phyloP scores from a whole-genome alignment of 768 basidiomycete genomes.

The Sarcodon aspratus region DNA sequence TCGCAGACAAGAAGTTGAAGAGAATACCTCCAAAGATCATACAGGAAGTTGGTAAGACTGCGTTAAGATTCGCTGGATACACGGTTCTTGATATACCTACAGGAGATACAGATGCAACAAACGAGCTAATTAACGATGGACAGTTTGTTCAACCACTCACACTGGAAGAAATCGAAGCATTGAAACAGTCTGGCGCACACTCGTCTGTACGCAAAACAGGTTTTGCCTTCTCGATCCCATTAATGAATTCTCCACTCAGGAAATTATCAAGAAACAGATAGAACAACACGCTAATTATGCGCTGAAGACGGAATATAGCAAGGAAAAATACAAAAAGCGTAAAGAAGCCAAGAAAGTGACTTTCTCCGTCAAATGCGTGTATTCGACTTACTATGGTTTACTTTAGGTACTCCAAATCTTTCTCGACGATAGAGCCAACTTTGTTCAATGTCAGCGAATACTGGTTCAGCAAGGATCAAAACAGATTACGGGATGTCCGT shows the following conservation, averaged over 20 bases:
- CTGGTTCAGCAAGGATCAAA: slow-evolving; percentile 80
- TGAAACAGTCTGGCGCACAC: slow-evolving; percentile 76
- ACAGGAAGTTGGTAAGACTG: slow-evolving; percentile 67
- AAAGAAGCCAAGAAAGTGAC: slow-evolving; percentile 86
- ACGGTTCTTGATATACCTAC: slow-evolving; percentile 3
- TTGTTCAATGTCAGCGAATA: slow-evolving; percentile 81
- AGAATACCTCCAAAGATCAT: slow-evolving; percentile 50
- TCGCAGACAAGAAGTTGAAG: slow-evolving; percentile 58
- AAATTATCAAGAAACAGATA: slow-evolving; percentile 92
- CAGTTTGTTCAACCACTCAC: slow-evolving; percentile 78
- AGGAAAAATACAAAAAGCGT: slow-evolving; percentile 94
- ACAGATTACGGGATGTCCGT: slow-evolving; percentile 73
- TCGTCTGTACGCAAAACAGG: slow-evolving; percentile 41
- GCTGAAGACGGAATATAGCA: slow-evolving; percentile 95
- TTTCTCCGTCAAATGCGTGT: background rate
- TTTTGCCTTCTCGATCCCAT: background rate
- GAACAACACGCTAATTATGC: slow-evolving; percentile 86
- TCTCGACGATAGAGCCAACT: slow-evolving; percentile 83
- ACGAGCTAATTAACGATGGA: slow-evolving; percentile 89
- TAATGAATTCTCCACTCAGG: slow-evolving; percentile 33
- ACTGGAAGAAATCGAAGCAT: slow-evolving; percentile 67
- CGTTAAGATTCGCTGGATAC: background rate
- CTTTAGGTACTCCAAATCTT: slow-evolving; percentile 72
- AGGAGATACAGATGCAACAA: slow-evolving; percentile 98
- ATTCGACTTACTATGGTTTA: background rate